These are phyloP conservation scores for Tolypocladium cylindrosporum DNA, from an alignment of 2,329 filamentous ascomycete genomes.

Conservation along the genomic window DNA sequence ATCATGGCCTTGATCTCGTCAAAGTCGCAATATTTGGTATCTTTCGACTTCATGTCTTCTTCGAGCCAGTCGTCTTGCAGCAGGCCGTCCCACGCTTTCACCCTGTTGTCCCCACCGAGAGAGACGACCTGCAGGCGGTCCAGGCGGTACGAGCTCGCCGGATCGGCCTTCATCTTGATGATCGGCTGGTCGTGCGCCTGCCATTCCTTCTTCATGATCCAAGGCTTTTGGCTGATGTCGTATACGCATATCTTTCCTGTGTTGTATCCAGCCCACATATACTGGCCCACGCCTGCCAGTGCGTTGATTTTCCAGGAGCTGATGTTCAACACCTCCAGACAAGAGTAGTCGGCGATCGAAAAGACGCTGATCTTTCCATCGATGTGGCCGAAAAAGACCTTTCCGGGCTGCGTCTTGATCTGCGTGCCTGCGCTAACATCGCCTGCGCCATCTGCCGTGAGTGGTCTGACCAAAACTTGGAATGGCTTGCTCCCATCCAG, in stretches of 20 bases:
- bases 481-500: conserved; percentile 59
- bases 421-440: conserved; percentile 80
- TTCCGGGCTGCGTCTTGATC: conserved; percentile 63
- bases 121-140: conserved; percentile 79
- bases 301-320: conserved; percentile 94
- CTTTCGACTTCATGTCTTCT: conserved; percentile 72
- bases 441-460: conserved; percentile 63
- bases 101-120: conserved; percentile 74
- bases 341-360: conserved; percentile 65
- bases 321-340: conserved; percentile 70
- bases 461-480: conserved; percentile 61
- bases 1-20: conserved; percentile 70
- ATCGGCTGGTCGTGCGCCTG: conserved; percentile 79
- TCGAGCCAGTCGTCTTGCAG: conserved; percentile 94
- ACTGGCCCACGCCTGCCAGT: conserved; percentile 67
- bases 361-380: conserved; percentile 97
- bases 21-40: conserved; percentile 77
- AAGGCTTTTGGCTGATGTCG: conserved; percentile 72
- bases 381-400: conserved; percentile 81
- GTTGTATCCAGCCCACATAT: conserved; percentile 90
- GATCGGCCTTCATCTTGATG: conserved; percentile 65
- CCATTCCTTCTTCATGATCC: conserved; percentile 92
- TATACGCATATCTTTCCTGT: conserved; percentile 92
- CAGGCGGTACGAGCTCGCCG: conserved; percentile 73
- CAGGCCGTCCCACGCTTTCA: conserved; percentile 86